These are phyloP conservation scores for Phoenix dactylifera DNA, from an alignment of 176 grass and related monocot genomes.

Conservation along the genomic window DNA sequence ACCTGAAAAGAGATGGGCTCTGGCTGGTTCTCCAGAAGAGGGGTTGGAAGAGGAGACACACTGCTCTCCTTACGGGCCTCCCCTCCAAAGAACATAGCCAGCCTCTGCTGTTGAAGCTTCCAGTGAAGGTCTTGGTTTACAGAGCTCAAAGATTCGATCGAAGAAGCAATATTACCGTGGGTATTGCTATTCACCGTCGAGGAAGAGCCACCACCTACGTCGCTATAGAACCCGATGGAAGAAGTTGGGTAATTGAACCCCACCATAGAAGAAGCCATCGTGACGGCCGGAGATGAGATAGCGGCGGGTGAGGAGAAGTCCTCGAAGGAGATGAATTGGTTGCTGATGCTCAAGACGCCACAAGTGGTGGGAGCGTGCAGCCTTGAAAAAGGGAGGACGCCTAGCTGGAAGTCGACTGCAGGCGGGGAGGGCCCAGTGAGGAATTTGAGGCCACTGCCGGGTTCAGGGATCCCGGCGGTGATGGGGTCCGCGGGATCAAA, in stretches of 20 bases:
- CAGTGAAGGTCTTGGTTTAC: constrained; percentile 96
- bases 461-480: background rate
- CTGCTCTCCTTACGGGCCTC: constrained; percentile 17
- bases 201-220: background rate
- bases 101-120: constrained; percentile 85
- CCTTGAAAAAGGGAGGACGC: no score
- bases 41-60: background rate
- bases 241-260: constrained; percentile 13
- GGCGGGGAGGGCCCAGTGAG: no score
- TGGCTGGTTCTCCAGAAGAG: background rate
- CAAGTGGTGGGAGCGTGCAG: no score
- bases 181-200: constrained; percentile 9
- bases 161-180: constrained; percentile 58
- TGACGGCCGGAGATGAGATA: background rate
- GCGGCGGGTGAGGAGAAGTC: constrained; percentile 21
- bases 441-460: no score
- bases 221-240: background rate
- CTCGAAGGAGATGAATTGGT: constrained; percentile 49
- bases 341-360: background rate
- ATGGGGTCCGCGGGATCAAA: constrained; percentile 5
- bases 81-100: constrained; percentile 51
- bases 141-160: constrained; percentile 93
- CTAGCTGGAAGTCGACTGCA: no score
- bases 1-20: background rate
- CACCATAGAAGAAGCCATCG: background rate